These are phyloP conservation scores for Coniella vitis DNA, from an alignment of 2,329 filamentous ascomycete species.

Conservation along the genomic window DNA sequence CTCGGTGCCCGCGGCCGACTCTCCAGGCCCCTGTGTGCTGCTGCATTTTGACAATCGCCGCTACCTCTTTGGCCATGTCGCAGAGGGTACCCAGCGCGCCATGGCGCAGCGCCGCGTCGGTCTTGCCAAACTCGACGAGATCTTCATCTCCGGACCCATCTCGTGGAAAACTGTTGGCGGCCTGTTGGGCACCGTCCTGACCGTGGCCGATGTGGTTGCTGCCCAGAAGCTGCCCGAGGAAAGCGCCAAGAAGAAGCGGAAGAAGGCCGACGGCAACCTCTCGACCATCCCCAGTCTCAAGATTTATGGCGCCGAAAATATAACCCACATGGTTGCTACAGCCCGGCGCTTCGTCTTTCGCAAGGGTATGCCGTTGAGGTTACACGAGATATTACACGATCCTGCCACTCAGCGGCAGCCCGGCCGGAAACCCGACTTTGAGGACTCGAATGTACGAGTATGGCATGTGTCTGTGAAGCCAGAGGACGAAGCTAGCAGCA, in stretches of 20 bases:
- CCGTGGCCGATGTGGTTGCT: constrained; percentile 63
- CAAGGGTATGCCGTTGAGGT: constrained; percentile 67
- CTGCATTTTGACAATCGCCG: constrained; percentile 75
- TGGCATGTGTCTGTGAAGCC: constrained; percentile 65
- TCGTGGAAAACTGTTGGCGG: constrained; percentile 75
- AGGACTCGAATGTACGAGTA: constrained; percentile 70
- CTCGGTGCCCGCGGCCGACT: constrained; percentile 81
- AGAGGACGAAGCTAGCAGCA: constrained; percentile 14
- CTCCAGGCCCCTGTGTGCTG: constrained; percentile 68
- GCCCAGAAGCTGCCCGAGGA: constrained; percentile 27
- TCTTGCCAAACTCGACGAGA: constrained; percentile 60
- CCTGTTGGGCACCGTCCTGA: constrained; percentile 77
- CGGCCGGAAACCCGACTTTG: constrained; percentile 61
- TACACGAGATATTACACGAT: constrained; percentile 57
- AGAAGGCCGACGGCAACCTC: constrained; percentile 31
- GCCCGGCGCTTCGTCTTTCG: constrained; percentile 80
- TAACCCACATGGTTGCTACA: constrained; percentile 75
- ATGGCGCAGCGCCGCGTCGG: constrained; percentile 60
- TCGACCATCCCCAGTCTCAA: constrained; percentile 37
- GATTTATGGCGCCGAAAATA: constrained; percentile 75
- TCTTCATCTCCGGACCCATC: constrained; percentile 76
- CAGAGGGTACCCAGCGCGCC: constrained; percentile 80
- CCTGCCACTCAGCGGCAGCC: constrained; percentile 33
- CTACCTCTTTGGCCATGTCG: constrained; percentile 77
- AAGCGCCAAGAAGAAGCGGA: constrained; percentile 36